phyloP scores from a whole-genome alignment of 495 filamentous ascomycete genomes.

The Platismatia glauca region DNA sequence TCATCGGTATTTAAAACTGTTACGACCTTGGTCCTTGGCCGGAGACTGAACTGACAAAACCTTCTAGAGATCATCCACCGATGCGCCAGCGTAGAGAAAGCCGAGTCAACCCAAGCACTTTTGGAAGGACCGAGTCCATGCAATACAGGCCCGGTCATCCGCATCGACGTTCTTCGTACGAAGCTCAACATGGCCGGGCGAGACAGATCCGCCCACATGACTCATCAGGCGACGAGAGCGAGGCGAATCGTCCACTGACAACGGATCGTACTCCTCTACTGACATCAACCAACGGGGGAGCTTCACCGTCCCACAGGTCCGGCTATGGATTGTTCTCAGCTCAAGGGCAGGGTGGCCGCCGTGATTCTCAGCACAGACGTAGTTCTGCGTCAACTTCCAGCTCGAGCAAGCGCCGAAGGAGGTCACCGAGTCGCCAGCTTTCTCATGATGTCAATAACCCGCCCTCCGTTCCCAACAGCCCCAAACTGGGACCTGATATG shows the following conservation, averaged over 20 bases:
- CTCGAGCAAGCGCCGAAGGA: constrained; percentile 23
- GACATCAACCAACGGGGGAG: constrained; percentile 14
- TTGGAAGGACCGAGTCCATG: constrained; percentile 15
- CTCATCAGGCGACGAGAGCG: constrained; percentile 29
- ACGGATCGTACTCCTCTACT: constrained; percentile 24
- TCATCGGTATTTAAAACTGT: constrained; percentile 49
- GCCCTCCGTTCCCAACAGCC: constrained; percentile 82
- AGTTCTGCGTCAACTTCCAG: constrained; percentile 22
- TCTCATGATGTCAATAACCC: constrained; percentile 89
- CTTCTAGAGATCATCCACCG: constrained; percentile 54
- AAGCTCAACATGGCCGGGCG: constrained; percentile 10
- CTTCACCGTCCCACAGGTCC: constrained; percentile 19
- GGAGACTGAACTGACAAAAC: constrained; percentile 8
- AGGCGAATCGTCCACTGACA: constrained; percentile 8
- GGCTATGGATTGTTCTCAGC: constrained; percentile 30
- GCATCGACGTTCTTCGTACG: constrained; percentile 13
- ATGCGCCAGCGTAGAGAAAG: constrained; percentile 63
- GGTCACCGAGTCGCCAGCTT: constrained; percentile 18
- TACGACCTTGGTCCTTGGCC: neutral
- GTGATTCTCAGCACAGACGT: constrained; percentile 20
- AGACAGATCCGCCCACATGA: constrained; percentile 16
- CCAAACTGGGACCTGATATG: constrained; percentile 49
- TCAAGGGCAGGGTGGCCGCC: constrained; percentile 10
- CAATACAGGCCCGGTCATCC: constrained; percentile 5
- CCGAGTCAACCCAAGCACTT: constrained; percentile 33